Evolutionary conservation across 768 basidiomycete genomes (phyloP).

Genomic region (Lentinula aciculospora): DNA sequence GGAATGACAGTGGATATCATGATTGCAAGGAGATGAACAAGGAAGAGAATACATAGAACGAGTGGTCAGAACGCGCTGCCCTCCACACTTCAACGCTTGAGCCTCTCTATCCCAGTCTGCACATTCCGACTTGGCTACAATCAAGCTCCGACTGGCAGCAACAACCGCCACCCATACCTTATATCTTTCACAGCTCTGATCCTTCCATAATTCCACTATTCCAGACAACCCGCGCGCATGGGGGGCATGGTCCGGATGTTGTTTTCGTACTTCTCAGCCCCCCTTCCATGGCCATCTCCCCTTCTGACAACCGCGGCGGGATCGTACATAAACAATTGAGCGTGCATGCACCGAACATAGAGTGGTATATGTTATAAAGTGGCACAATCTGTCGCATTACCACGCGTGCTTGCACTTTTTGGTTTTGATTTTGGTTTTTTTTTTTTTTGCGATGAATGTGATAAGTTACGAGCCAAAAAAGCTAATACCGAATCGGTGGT

Average conservation of each 20-base stretch:
- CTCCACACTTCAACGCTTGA: too few relatives aligned
- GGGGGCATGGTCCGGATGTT: neutral
- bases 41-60: too few relatives aligned
- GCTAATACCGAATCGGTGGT: slow-evolving; percentile 70
- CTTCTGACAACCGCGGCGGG: neutral
- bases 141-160: too few relatives aligned
- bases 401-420: neutral
- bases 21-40: too few relatives aligned
- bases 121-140: too few relatives aligned
- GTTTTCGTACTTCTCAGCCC: too few relatives aligned
- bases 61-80: too few relatives aligned
- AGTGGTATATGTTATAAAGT: neutral
- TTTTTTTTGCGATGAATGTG: neutral
- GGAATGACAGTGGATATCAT: too few relatives aligned
- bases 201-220: neutral
- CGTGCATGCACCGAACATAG: neutral
- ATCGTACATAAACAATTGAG: neutral
- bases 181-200: neutral
- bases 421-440: neutral
- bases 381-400: neutral
- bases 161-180: too few relatives aligned
- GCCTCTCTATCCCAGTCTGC: too few relatives aligned
- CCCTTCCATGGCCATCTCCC: neutral
- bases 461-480: neutral
- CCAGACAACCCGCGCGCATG: neutral